Base-by-base conservation (phyloP, 208 protist species). In the Wallacemonas rigidus region DNA sequence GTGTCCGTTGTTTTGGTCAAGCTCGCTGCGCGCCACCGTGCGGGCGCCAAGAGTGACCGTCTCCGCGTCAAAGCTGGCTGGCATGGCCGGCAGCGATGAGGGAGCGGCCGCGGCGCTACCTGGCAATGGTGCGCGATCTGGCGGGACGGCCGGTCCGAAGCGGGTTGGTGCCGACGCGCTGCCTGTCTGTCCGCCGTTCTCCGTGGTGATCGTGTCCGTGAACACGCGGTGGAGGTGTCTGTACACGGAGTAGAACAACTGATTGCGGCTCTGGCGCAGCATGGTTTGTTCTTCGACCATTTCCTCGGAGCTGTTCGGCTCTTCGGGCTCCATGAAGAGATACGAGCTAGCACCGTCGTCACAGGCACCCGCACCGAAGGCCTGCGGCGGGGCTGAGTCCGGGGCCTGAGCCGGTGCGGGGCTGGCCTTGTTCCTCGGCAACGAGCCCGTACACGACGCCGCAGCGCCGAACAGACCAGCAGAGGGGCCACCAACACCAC, bases 1-100 rank as follows among this genome's bases (percentile, higher is more conserved):
- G 54, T 92, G 74, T 0, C 82, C 83, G 54, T 87, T 89, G 26
- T 87, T 54, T 57, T 79, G 60, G 55, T 83, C 71, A 12, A 93
- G 74, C 43, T 75, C 77, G 2, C 67, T 69, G 26, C 40, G 76
- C 41, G 68, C 26, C 15, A 73, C 55, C 60, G 63, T 79, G 60
- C 74, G 76, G 3, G 45, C 55, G 43, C 71, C 80, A 47, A 85
- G 88, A 40, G 69, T 73, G 17, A 87, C 72, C 35, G 64, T 64
- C 36, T 74, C 70, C 7, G 7, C 11, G 36, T 53, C 26, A 2
- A 15, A 3, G 36, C n/a, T 55, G 48, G 54, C 3, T 5, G 64
- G 64, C 39, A 69, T 7, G 26, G 45, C 41, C 17, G 61, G 39
- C 43, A 67, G 50, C 14, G 57, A 14, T 61, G 77, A 44, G 72